phyloP scores from a whole-genome alignment of 2,329 filamentous ascomycete species.

The Chrysoporthe austroafricana region DNA sequence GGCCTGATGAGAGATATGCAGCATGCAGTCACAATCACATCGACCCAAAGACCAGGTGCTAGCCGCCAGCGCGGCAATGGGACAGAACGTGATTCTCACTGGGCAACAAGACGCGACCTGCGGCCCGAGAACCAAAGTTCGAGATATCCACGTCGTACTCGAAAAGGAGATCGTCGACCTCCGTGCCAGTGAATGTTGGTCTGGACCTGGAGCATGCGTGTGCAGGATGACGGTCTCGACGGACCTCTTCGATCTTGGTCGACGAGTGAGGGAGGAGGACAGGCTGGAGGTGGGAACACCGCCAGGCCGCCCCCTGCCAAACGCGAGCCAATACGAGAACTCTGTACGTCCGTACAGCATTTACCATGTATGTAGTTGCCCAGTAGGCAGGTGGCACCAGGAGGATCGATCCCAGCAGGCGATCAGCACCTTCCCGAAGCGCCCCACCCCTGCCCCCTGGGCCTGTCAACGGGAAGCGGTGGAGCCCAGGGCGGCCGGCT shows the following conservation, averaged over 20 bases:
- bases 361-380: no score
- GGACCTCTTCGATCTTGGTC: not conserved
- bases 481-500: constrained; percentile 19
- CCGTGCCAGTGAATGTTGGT: not conserved
- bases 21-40: constrained; percentile 21
- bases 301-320: no score
- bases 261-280: not conserved
- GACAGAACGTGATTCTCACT: constrained; percentile 2
- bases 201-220: not conserved
- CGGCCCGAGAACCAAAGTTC: not conserved
- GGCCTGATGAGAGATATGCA: constrained; percentile 4
- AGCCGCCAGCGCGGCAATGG: constrained; percentile 17
- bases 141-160: not conserved
- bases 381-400: not conserved
- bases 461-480: constrained; percentile 4
- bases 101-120: constrained; percentile 13
- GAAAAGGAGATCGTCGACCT: not conserved
- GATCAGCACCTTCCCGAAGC: constrained; percentile 16
- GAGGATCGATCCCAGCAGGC: not conserved
- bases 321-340: not conserved
- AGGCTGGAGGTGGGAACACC: not conserved
- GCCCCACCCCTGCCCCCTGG: not conserved
- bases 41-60: not conserved
- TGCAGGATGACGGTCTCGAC: not conserved
- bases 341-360: not conserved